Conservation (phyloP, 345 rosid species). For the Syzygium aqueum region DNA sequence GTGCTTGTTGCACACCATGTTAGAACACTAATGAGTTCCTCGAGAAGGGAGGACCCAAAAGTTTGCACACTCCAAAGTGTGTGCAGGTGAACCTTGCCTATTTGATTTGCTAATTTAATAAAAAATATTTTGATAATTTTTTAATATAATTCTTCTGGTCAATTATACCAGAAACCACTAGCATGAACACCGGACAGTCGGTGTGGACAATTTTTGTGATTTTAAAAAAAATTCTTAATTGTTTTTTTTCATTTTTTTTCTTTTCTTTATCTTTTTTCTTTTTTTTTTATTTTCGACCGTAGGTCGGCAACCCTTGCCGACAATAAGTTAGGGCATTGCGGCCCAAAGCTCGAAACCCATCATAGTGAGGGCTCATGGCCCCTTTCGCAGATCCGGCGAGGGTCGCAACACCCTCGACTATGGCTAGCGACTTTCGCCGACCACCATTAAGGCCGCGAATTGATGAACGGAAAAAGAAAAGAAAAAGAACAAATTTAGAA, state of each 20-base stretch:
- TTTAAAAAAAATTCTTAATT: neutral
- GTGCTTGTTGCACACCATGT: neutral
- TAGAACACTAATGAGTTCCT: neutral
- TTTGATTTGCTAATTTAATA: neutral
- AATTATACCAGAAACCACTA: neutral
- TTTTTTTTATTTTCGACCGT: neutral
- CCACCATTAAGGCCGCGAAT: accelerated
- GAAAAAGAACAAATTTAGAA: neutral
- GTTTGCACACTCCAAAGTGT: neutral
- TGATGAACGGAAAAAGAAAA: neutral
- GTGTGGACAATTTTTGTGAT: no score
- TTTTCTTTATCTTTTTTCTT: no score
- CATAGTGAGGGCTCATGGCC: neutral
- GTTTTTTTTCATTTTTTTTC: neutral
- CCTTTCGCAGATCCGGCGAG: accelerated
- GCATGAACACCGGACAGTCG: no score
- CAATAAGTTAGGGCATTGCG: neutral
- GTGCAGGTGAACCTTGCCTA: neutral
- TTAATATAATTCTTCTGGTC: neutral
- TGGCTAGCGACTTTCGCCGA: accelerated
- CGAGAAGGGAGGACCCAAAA: neutral
- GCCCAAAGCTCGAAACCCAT: neutral
- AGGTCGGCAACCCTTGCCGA: neutral
- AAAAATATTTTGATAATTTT: neutral
- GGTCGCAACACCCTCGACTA: neutral